These are phyloP conservation scores for Dalbergia cultrata DNA, from an alignment of 306 rosid genomes.

Conservation along the genomic window DNA sequence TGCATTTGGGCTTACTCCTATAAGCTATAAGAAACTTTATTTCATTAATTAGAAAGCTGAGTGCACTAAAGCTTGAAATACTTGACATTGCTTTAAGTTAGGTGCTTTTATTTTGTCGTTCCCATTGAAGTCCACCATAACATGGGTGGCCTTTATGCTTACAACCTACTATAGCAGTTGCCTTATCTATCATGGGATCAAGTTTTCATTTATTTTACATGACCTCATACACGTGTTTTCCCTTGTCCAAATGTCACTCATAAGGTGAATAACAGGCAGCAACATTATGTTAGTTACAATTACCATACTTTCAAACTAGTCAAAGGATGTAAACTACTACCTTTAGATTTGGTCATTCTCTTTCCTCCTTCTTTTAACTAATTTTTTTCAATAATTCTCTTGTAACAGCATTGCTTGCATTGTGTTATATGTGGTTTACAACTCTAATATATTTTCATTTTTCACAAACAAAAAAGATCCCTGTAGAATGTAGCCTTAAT, in stretches of 20 bases:
- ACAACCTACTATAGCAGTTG: background rate
- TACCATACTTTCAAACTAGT: conserved; percentile 33
- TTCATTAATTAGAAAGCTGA: conserved; percentile 21
- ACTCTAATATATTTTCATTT: conserved; percentile 24
- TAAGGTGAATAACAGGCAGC: background rate
- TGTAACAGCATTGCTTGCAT: conserved; percentile 13
- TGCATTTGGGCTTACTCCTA: conserved; percentile 23
- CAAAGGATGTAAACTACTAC: conserved; percentile 15
- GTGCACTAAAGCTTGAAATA: background rate
- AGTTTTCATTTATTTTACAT: conserved; percentile 25
- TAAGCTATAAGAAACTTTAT: background rate
- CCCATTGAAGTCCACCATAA: conserved; percentile 17
- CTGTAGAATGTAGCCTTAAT: conserved; percentile 1
- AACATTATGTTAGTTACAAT: conserved; percentile 8
- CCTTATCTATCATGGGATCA: background rate
- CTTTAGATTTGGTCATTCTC: background rate
- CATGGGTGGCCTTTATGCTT: background rate
- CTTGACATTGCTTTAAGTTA: conserved; percentile 31
- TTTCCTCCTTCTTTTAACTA: background rate
- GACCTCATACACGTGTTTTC: background rate
- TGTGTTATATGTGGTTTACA: conserved; percentile 10
- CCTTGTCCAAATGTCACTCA: conserved; percentile 7
- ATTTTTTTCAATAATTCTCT: background rate
- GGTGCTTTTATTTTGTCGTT: conserved; percentile 21
- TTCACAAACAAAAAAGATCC: background rate